Evolutionary conservation across 2,329 filamentous ascomycete species (phyloP), one percentile per base, ranked within the genome.

Genomic region (Penicillium sumatraense): DNA sequence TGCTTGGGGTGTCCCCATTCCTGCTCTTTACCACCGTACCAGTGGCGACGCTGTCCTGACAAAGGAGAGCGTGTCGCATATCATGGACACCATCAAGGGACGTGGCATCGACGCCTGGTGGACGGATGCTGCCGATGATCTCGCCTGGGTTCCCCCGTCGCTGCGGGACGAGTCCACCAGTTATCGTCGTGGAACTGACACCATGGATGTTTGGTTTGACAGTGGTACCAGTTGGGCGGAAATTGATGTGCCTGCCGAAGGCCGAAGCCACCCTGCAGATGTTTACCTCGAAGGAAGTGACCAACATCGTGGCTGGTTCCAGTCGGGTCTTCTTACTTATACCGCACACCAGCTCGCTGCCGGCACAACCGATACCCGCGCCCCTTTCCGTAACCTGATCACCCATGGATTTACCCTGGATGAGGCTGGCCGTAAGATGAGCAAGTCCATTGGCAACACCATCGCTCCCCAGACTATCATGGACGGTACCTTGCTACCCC

Each of bases 201-300:
- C 95, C 0, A 99, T 99, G 95, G 95, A 99, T 72, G 95, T 99
- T 9, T 99, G 95, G 95, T 99, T 99, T 65, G 95, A 99, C 72
- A 98, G 95, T 62, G 95, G 95, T 5, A 96, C 90, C 47, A 96
- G 91, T 68, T 99, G 95, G 95, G 89, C 83, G 2, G 77, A 78
- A 31, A 75, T 84, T 31, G 68, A 72, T 53, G 58, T 62, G 3
- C 72, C 73, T 23, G 68, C 64, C 8, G 66, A 67, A 41, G 61
- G 56, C 20, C 64, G 68, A 11, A 68, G 63, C 21, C 68, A 64
- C 35, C 73, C 70, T 21, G 91, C 91, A 0, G 92, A 99, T 71
- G 83, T 98, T 21, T 98, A 96, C 70, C 83, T 98, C 2, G 95
- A 99, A 77, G 95, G 95, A 27, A 90, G 89, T 3, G 95, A 99